Percentiles rank a stretch among this genome's conserved stretches.
These are phyloP conservation scores for Eragrostis curvula DNA, from an alignment of 176 grass and related monocot genomes.

Conservation along the genomic window DNA sequence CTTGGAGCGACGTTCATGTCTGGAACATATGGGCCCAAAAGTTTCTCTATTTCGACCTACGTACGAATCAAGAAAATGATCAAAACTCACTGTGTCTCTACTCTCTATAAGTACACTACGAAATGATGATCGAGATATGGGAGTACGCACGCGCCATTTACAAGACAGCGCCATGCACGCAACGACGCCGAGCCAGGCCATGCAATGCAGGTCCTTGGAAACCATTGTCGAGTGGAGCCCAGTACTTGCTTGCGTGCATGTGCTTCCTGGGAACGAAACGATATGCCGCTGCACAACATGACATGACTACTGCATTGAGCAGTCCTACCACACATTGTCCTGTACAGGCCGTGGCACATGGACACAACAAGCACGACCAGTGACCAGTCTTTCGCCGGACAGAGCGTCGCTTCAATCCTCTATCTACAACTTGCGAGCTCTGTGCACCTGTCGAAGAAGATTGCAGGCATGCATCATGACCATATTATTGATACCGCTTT, in stretches of 20 bases:
- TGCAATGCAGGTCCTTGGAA: not conserved
- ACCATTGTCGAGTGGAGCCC: not conserved
- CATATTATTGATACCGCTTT: slow-evolving; percentile 14
- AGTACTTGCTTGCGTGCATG: not conserved
- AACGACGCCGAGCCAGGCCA: not conserved
- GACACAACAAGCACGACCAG: slow-evolving; percentile 8
- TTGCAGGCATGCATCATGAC: slow-evolving; percentile 36
- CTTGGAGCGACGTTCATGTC: not conserved
- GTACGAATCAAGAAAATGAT: not conserved
- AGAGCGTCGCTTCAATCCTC: slow-evolving; percentile 5
- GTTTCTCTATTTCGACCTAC: not conserved
- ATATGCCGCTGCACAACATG: not conserved
- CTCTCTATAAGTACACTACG: not conserved
- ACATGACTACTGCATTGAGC: not conserved
- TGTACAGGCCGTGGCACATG: slow-evolving; percentile 5
- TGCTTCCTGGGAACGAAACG: not conserved
- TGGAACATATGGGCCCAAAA: not conserved
- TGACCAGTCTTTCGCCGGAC: not conserved
- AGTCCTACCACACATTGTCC: not conserved
- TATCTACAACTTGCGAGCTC: not conserved
- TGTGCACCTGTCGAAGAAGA: not conserved
- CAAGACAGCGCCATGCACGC: not conserved
- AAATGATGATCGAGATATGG: not conserved
- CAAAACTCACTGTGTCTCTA: not conserved
- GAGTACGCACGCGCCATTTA: not conserved